Base-by-base conservation (phyloP, 768 basidiomycete genomes). In the Psilocybe subaeruginosa region DNA sequence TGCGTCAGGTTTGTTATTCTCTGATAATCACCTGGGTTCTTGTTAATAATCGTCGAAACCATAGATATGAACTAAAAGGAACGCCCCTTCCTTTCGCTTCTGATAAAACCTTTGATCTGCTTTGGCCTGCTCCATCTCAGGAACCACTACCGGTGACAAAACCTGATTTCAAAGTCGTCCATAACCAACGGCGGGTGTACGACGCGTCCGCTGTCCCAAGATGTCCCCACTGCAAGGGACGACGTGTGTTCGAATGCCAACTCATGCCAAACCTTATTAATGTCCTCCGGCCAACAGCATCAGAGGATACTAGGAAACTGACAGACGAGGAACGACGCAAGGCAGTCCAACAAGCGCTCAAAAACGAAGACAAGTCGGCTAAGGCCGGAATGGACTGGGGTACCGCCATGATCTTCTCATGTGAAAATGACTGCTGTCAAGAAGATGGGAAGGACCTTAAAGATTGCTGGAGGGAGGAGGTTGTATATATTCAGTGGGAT, bases 221-320 rank as follows among this genome's bases (percentile, higher is more conserved):
- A 0, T 99, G 97, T 71, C 79, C 86, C 1, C 68, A 75, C 12
- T 99, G 97, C 76, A 76, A 79, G 39, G 80, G 84, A 2, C 77
- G 76, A 47, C 84, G 94, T 14, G 83, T 89, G 19, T 99, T 97
- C 72, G 97, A 99, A 72, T 91, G 91, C 68, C 97, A 99, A 73
- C 80, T 98, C 56, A 97, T 96, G 87, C 97, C 97, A 1, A 93
- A 95, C 70, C 77, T 98, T 55, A 95, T 98, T 72, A 92, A 92
- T 54, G 76, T 93, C 12, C 78, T 97, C 12, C 77, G 80, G 54
- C 53, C 65, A n/a, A 54, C 66, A 4, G 70, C 71, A 17, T 17
- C 52, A 33, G 64, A 71, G 66, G 58, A 70, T 41, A 68, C 63
- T 11, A 65, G 66, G 27, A 78, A 77, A 48, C 61, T 81, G 69